Conservation (phyloP, 2,329 filamentous ascomycete species). For the Ceratocystis diversiconidia region DNA sequence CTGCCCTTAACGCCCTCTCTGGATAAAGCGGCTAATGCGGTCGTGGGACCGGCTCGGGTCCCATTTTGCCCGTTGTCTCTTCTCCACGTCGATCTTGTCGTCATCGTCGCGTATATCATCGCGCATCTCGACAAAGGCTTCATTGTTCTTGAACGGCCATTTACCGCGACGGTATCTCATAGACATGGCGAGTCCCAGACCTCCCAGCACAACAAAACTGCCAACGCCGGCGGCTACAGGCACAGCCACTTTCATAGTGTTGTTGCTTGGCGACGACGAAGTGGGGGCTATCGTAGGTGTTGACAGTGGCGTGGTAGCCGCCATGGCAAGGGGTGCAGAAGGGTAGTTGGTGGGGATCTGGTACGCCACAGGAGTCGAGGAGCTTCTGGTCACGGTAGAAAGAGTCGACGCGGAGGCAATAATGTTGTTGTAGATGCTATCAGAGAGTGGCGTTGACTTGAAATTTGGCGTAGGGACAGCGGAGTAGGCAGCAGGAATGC, state of each 20-base stretch:
- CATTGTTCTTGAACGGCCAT: constrained; percentile 18
- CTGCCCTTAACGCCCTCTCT: background rate
- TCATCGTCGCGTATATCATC: constrained; percentile 16
- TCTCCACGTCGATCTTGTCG: constrained; percentile 13
- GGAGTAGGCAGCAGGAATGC: background rate
- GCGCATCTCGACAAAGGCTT: constrained; percentile 11
- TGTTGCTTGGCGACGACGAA: background rate
- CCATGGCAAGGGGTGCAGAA: background rate
- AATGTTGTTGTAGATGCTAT: constrained; percentile 13
- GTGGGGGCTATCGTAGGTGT: constrained; percentile 6
- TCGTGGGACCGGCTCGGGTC: constrained; percentile 10
- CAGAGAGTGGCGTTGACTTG: constrained; percentile 6
- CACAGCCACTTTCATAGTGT: constrained; percentile 11
- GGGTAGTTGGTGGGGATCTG: background rate
- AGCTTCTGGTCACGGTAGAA: background rate
- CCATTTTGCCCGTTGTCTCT: constrained; percentile 11
- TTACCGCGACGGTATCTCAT: constrained; percentile 18
- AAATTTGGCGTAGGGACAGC: background rate
- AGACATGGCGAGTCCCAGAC: constrained; percentile 16
- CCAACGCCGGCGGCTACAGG: constrained; percentile 18
- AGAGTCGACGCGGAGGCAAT: constrained; percentile 12
- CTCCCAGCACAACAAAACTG: constrained; percentile 15
- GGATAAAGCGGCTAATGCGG: constrained; percentile 15
- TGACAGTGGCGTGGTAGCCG: background rate
- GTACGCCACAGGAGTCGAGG: background rate